A percentile compares a stretch with the other conserved stretches of the same genome.
Evolutionary conservation across 495 filamentous ascomycete species (phyloP).

Genomic region (Penicillium subrubescens): DNA sequence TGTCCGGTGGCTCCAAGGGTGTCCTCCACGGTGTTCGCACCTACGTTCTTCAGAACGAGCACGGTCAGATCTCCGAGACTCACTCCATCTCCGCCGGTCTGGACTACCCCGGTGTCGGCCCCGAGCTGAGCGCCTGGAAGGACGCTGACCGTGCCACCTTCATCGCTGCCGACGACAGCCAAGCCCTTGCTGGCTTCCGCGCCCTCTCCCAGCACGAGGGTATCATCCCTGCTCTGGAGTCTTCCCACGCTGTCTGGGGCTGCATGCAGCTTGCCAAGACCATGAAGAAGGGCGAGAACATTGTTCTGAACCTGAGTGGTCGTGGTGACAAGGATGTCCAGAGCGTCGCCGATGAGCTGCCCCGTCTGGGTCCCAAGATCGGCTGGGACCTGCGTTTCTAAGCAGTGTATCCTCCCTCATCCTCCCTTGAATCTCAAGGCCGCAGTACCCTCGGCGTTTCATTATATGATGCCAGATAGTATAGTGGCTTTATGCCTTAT

Average conservation of each 20-base stretch:
- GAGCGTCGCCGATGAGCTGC: slow-evolving; percentile 93
- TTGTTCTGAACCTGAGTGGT: slow-evolving; percentile 93
- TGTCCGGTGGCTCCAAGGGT: slow-evolving; percentile 84
- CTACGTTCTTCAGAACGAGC: slow-evolving; percentile 87
- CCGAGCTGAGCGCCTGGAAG: slow-evolving; percentile 91
- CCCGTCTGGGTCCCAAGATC: slow-evolving; percentile 84
- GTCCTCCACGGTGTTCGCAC: slow-evolving; percentile 95
- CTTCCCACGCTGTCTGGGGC: slow-evolving; percentile 88
- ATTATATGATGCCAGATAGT: not conserved
- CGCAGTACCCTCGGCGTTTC: not conserved
- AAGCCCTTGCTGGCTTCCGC: slow-evolving; percentile 89
- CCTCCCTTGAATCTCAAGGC: not conserved
- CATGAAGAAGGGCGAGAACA: slow-evolving; percentile 83
- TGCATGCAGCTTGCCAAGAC: slow-evolving; percentile 88
- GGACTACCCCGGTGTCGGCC: slow-evolving; percentile 95
- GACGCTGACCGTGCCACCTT: slow-evolving; percentile 83
- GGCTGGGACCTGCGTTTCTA: slow-evolving; percentile 90
- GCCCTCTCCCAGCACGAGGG: slow-evolving; percentile 84
- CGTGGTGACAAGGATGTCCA: slow-evolving; percentile 98
- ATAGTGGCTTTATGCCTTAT: not conserved
- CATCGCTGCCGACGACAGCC: slow-evolving; percentile 86
- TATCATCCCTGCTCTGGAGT: slow-evolving; percentile 95
- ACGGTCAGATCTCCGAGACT: slow-evolving; percentile 92
- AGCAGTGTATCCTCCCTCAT: not conserved
- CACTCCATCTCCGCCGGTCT: slow-evolving; percentile 97